Conservation (phyloP, 495 filamentous ascomycete genomes). For the Daldinia childiae region DNA sequence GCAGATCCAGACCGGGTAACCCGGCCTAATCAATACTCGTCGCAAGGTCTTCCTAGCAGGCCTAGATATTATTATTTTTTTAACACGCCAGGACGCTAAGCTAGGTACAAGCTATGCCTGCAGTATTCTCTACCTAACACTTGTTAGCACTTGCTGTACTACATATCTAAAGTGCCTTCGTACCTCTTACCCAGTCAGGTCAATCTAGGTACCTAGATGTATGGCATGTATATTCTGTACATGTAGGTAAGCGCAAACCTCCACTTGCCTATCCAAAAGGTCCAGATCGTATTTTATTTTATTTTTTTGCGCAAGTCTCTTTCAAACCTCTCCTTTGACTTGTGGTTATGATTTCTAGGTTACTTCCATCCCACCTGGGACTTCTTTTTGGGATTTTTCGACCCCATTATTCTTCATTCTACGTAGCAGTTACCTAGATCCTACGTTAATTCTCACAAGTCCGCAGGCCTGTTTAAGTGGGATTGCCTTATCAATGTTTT, state of each 20-base stretch:
- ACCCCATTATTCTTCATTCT: neutral
- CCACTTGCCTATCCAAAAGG: slow-evolving; percentile 9
- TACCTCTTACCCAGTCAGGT: neutral
- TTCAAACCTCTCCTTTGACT: slow-evolving; percentile 14
- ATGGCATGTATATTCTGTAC: neutral
- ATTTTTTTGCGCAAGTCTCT: neutral
- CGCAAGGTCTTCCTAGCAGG: slow-evolving; percentile 10
- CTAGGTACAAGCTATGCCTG: neutral
- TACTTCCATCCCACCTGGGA: slow-evolving; percentile 25
- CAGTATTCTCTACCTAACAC: neutral
- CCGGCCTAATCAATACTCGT: slow-evolving; percentile 3
- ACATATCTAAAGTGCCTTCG: slow-evolving; percentile 2
- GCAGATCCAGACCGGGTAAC: slow-evolving; percentile 19
- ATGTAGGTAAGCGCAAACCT: slow-evolving; percentile 22
- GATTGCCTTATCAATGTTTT: slow-evolving; percentile 16
- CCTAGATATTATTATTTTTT: neutral
- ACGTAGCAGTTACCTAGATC: slow-evolving; percentile 6
- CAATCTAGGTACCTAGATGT: neutral
- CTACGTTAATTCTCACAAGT: neutral
- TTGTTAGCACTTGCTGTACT: neutral
- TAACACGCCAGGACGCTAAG: neutral
- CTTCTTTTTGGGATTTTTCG: slow-evolving; percentile 14
- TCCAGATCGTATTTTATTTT: slow-evolving; percentile 1
- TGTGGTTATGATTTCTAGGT: slow-evolving; percentile 10
- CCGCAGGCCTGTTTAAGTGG: neutral